Conservation (phyloP, 2,329 filamentous ascomycete genomes). For the Xylariaceae sp. region DNA sequence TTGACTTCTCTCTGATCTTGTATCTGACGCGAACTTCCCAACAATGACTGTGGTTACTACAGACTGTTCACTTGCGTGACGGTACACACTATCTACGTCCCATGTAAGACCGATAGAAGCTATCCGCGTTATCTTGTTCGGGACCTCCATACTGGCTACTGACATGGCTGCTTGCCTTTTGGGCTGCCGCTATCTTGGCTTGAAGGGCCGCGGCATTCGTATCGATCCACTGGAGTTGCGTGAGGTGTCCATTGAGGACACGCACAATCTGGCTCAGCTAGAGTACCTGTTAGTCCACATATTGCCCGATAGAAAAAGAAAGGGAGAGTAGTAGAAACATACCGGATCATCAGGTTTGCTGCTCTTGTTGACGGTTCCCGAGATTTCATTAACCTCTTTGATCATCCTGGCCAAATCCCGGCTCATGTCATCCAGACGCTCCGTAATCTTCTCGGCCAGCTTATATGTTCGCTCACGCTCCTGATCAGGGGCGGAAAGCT, state of each 20-base stretch:
- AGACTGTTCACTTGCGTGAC: not conserved
- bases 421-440: slow-evolving; percentile 88
- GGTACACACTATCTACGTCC: slow-evolving; percentile 44
- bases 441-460: slow-evolving; percentile 85
- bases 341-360: slow-evolving; percentile 84
- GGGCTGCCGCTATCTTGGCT: slow-evolving; percentile 73
- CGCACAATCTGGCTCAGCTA: slow-evolving; percentile 92
- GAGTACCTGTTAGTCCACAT: slow-evolving; percentile 20
- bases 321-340: slow-evolving; percentile 22
- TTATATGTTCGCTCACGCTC: slow-evolving; percentile 96
- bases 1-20: slow-evolving; percentile 4
- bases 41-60: not conserved
- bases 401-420: slow-evolving; percentile 94
- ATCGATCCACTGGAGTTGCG: slow-evolving; percentile 90
- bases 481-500: slow-evolving; percentile 81
- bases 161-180: slow-evolving; percentile 66
- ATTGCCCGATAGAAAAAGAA: not conserved
- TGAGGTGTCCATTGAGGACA: slow-evolving; percentile 87
- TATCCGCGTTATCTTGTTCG: slow-evolving; percentile 70
- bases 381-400: slow-evolving; percentile 93
- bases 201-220: slow-evolving; percentile 74
- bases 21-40: slow-evolving; percentile 5
- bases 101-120: slow-evolving; percentile 87
- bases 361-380: slow-evolving; percentile 81
- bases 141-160: slow-evolving; percentile 52